Percentiles rank a stretch among this genome's conserved stretches.
These are phyloP conservation scores for Toxoplasma gondii DNA, from an alignment of 169 alveolate genomes.

Conservation along the genomic window DNA sequence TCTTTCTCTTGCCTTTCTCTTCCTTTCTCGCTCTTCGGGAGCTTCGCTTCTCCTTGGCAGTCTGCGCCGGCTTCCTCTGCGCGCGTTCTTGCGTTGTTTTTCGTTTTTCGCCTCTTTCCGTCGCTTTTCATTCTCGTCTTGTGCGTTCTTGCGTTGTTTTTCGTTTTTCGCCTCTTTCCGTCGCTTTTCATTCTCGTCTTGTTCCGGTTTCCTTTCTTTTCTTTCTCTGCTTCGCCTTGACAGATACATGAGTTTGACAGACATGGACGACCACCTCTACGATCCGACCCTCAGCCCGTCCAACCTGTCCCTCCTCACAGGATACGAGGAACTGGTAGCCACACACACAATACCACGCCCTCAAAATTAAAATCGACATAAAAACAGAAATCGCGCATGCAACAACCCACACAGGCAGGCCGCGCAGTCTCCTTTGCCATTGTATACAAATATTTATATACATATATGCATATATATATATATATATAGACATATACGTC, in stretches of 20 bases:
- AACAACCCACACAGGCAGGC: neutral
- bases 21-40: neutral
- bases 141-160: neutral
- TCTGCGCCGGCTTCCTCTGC: neutral
- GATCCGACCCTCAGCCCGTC: conserved; percentile 7
- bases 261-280: conserved; percentile 40
- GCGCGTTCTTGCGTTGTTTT: neutral
- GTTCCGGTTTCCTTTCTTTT: neutral
- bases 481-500: neutral
- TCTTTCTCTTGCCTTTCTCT: neutral
- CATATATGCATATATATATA: neutral
- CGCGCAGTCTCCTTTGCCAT: neutral
- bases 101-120: neutral
- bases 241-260: conserved; percentile 27
- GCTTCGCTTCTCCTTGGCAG: neutral
- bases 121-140: neutral
- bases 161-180: neutral
- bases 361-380: no score
- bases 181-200: neutral
- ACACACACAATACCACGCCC: no score
- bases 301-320: conserved; percentile 13
- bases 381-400: no score
- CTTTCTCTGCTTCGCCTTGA: neutral
- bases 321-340: neutral
- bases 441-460: neutral